Evolutionary conservation across 306 rosid genomes (phyloP).

Genomic region (Corylus americana): DNA sequence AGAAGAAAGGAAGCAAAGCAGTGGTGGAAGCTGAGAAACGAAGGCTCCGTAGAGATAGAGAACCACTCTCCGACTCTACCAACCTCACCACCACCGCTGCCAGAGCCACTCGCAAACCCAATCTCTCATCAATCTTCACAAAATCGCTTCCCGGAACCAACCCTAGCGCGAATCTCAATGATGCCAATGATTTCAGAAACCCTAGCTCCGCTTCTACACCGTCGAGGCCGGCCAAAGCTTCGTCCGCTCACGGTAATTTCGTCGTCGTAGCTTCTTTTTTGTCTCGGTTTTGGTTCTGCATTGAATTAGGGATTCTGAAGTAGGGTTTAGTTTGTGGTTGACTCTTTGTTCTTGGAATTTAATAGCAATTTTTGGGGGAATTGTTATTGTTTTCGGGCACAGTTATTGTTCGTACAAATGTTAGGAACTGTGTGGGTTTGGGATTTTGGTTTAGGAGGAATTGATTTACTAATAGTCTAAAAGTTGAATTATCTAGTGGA

Average conservation of each 20-base stretch:
- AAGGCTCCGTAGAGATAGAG: constrained; percentile 34
- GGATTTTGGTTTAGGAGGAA: not conserved
- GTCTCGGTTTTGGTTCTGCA: not conserved
- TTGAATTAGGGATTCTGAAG: not conserved
- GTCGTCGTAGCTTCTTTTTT: not conserved
- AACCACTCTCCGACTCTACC: constrained; percentile 65
- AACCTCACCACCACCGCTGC: constrained; percentile 34
- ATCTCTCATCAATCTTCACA: constrained; percentile 27
- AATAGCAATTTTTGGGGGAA: not conserved
- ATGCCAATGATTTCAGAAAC: constrained; percentile 8
- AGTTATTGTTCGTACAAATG: not conserved
- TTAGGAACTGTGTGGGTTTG: not conserved
- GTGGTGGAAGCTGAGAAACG: constrained; percentile 44
- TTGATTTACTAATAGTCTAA: not conserved
- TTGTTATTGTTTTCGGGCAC: not conserved
- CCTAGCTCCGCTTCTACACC: constrained; percentile 41
- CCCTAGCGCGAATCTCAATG: not conserved
- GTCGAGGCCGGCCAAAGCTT: constrained; percentile 4
- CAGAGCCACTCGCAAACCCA: constrained; percentile 32
- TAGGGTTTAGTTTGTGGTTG: not conserved
- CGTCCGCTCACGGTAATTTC: constrained; percentile 28
- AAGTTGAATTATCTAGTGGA: not conserved
- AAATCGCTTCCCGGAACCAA: constrained; percentile 10
- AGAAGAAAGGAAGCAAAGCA: not conserved
- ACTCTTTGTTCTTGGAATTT: constrained; percentile 9